A percentile compares a stretch with the other conserved stretches of the same genome.
Conservation (phyloP, 768 basidiomycete genomes). For the Phanerodontia chrysosporium region DNA sequence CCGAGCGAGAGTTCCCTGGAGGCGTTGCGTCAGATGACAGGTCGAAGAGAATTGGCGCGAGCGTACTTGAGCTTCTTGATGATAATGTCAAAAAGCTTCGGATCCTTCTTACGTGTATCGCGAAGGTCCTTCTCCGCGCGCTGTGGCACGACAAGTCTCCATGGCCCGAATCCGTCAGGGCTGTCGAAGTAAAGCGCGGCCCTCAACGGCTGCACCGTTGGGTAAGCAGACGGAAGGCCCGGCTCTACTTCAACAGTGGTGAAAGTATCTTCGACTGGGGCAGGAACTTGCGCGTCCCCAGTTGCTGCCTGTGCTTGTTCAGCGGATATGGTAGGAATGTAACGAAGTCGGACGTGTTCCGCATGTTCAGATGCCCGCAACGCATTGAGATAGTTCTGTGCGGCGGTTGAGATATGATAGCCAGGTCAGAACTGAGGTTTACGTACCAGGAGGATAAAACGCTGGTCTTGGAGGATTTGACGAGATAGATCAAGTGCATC, state of each 20-base stretch:
- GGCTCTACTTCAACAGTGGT: neutral
- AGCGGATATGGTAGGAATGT: no score
- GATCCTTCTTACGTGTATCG: conserved; percentile 39
- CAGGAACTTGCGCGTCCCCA: conserved; percentile 28
- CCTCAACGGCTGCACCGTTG: conserved; percentile 38
- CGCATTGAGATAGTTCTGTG: conserved; percentile 6
- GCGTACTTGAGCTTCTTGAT: conserved; percentile 61
- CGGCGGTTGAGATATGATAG: neutral
- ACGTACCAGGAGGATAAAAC: no score
- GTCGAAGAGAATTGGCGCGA: neutral
- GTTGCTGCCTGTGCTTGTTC: no score
- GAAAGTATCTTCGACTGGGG: neutral
- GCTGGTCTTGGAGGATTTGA: no score
- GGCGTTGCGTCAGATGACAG: conserved; percentile 16
- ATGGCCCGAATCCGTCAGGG: conserved; percentile 56
- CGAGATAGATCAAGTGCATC: no score
- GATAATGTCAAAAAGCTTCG: conserved; percentile 45
- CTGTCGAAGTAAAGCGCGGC: conserved; percentile 57
- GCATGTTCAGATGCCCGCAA: neutral
- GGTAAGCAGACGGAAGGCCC: neutral
- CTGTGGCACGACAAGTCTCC: conserved; percentile 55
- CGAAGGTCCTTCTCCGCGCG: conserved; percentile 44
- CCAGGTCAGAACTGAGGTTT: no score
- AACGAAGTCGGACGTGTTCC: neutral
- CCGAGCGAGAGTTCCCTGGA: conserved; percentile 65